Conservation (phyloP, 2,329 filamentous ascomycete genomes). For the Epichloe gansuensis region DNA sequence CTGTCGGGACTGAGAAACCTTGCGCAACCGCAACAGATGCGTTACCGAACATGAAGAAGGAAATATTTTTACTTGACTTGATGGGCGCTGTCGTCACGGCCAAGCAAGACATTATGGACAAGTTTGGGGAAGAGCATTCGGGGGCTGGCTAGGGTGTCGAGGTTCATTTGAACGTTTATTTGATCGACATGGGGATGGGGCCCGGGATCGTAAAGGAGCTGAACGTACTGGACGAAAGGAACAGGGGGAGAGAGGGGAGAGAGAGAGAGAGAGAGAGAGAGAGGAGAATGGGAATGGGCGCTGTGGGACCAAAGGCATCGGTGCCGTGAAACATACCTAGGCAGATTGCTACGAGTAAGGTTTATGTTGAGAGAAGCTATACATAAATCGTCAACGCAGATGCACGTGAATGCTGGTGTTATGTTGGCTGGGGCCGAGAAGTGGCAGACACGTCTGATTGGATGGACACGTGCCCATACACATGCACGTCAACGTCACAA, state of each 20-base stretch:
- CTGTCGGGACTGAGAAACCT: background rate
- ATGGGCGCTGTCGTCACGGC: background rate
- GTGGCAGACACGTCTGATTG: background rate
- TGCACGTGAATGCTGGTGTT: background rate
- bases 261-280: background rate
- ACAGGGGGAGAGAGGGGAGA: background rate
- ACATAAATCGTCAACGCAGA: background rate
- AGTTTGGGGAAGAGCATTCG: background rate
- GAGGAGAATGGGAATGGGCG: background rate
- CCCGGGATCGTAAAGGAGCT: background rate
- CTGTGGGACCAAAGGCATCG: background rate
- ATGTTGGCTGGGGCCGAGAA: background rate
- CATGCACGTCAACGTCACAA: no score
- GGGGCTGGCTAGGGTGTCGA: background rate
- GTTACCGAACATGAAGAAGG: background rate
- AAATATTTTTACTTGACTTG: background rate
- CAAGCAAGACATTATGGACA: no score
- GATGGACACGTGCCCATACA: background rate
- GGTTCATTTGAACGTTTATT: background rate
- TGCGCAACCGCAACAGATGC: background rate
- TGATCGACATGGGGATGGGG: background rate
- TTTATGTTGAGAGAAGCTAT: constrained; percentile 1
- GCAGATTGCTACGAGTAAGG: constrained; percentile 11
- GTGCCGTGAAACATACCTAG: constrained; percentile 6
- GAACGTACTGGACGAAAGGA: background rate